Evolutionary conservation across 2,329 filamentous ascomycete species (phyloP).

Genomic region (Pestalotiopsis sp.): DNA sequence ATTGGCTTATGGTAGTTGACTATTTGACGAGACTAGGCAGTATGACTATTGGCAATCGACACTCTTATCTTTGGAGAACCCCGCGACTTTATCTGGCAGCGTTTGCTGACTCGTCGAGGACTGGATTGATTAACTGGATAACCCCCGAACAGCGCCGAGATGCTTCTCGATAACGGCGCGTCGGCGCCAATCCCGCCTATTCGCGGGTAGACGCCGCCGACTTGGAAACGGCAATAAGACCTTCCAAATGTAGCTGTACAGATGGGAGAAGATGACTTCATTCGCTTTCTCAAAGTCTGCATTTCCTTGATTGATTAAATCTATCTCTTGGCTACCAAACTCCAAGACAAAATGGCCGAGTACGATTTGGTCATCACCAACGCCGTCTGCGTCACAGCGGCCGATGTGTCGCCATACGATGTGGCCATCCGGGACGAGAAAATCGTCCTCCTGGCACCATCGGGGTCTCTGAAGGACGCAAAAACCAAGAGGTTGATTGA

Average conservation of each 20-base stretch:
- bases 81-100: background rate
- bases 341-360: slow-evolving; percentile 20
- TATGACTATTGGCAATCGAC: background rate
- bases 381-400: slow-evolving; percentile 45
- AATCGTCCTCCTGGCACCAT: slow-evolving; percentile 42
- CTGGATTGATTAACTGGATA: background rate
- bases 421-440: slow-evolving; percentile 46
- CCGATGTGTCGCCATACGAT: slow-evolving; percentile 43
- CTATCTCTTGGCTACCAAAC: background rate
- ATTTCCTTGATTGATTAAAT: background rate
- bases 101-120: background rate
- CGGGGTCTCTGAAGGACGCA: slow-evolving; percentile 33
- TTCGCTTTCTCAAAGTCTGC: background rate
- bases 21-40: background rate
- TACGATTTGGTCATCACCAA: slow-evolving; percentile 46
- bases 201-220: background rate
- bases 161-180: background rate
- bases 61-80: background rate
- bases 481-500: slow-evolving; percentile 38
- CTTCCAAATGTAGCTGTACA: background rate
- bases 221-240: background rate
- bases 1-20: background rate
- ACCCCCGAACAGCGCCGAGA: background rate
- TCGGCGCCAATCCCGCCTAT: background rate
- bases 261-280: background rate